These are phyloP conservation scores for Gnetum montanum DNA, from an alignment of 75 land plant species.

Conservation along the genomic window DNA sequence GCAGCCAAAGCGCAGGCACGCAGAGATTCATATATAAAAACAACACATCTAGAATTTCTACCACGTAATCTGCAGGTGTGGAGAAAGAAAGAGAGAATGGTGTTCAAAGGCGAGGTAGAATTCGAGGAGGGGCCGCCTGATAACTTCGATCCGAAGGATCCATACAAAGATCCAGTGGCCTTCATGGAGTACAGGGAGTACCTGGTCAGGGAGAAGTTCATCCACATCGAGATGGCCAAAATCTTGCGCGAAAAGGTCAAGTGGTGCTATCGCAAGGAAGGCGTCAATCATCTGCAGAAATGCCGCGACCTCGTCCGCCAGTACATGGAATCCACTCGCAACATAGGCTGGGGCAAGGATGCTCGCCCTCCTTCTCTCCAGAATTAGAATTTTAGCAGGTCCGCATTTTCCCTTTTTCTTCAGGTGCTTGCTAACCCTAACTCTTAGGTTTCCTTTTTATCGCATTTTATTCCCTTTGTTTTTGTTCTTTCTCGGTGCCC, in stretches of 20 bases:
- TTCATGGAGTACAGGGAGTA: conserved; percentile 77
- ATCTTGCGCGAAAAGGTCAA: conserved; percentile 66
- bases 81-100: conserved; percentile 42
- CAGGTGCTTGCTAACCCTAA: no score
- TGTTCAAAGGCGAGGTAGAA: conserved; percentile 41
- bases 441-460: no score
- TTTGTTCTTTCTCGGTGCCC: no score
- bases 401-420: no score
- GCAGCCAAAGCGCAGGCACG: no score
- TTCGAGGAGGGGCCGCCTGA: conserved; percentile 44
- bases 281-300: conserved; percentile 87
- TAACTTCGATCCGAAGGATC: conserved; percentile 75
- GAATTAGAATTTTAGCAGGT: no score
- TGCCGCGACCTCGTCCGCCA: conserved; percentile 68
- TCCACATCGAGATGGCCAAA: conserved; percentile 85
- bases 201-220: conserved; percentile 87
- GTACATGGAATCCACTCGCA: conserved; percentile 77
- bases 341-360: conserved; percentile 92
- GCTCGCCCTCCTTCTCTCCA: conserved; percentile 53
- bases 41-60: no score
- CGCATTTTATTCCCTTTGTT: no score
- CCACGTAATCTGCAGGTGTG: no score
- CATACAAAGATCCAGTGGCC: conserved; percentile 55
- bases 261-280: conserved; percentile 89
- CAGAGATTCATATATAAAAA: no score